These are phyloP conservation scores for Xylaria bambusicola DNA, from an alignment of 495 filamentous ascomycete genomes.

Conservation along the genomic window DNA sequence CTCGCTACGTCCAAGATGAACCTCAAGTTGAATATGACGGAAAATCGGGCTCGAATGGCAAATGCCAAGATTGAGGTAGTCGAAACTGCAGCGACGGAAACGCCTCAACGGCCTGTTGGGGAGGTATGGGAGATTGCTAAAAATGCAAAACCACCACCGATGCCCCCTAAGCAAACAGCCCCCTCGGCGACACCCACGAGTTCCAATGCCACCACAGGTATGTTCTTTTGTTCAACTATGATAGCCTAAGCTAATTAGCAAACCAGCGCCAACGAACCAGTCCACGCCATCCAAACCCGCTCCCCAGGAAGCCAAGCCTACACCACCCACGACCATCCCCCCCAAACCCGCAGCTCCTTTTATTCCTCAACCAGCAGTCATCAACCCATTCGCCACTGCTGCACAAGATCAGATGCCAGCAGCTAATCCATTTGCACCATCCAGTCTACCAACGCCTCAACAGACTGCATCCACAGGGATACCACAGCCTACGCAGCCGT, in stretches of 20 bases:
- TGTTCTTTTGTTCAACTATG: constrained; percentile 6
- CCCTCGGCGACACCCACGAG: constrained; percentile 16
- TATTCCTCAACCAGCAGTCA: constrained; percentile 17
- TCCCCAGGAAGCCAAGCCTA: constrained; percentile 25
- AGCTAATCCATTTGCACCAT: constrained; percentile 33
- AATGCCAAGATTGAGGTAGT: constrained; percentile 76
- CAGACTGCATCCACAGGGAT: constrained; percentile 19
- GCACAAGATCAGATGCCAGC: constrained; percentile 21
- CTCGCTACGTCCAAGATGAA: constrained; percentile 65
- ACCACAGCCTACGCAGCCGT: constrained; percentile 20
- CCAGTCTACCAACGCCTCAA: constrained; percentile 18
- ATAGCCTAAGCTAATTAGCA: constrained; percentile 18
- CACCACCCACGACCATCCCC: constrained; percentile 27
- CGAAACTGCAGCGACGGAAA: constrained; percentile 76
- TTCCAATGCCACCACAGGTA: constrained; percentile 32
- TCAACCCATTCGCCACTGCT: constrained; percentile 28
- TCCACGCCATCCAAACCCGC: constrained; percentile 21
- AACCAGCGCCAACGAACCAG: constrained; percentile 22
- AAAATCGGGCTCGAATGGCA: constrained; percentile 64
- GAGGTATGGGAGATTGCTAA: constrained; percentile 86
- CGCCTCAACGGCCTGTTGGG: constrained; percentile 73
- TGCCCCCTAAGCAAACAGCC: constrained; percentile 40
- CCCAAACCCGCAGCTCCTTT: constrained; percentile 22
- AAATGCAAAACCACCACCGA: constrained; percentile 60
- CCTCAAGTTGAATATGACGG: constrained; percentile 77